Base-by-base conservation (phyloP, 176 grass and related monocot genomes). In the Puya raimondii region DNA sequence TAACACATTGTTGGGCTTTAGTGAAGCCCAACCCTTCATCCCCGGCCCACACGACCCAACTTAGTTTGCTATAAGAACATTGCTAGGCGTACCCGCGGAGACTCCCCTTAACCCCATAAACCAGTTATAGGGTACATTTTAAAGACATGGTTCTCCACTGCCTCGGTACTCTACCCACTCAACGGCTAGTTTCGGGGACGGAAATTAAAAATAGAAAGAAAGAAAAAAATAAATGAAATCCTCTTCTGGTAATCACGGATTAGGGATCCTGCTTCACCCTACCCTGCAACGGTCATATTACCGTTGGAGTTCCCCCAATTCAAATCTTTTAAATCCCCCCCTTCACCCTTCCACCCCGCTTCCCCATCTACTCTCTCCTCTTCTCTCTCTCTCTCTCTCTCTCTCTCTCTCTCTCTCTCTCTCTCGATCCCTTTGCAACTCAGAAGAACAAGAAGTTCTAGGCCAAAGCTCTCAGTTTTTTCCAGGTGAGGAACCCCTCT, bases 241-340 rank as follows among this genome's bases (percentile, higher is more conserved):
- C 16, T 61, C 10, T 20, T 10, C 56, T 2, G 21, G 0, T 61
- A 61, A 9, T 9, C 56, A 22, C 15, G 13, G 54, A 7, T n/a
- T 18, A 18, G 56, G 56, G 21, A 2, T 18, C 14, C 9, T 16
- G 56, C 16, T 16, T 16, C 16, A 61, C 7, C 15, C 14, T 13
- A 33, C 64, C 7, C 72, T 50, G 50, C 76, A 84, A 84, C 82
- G 76, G 82, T 84, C 71, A 79, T 74, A 66, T 79, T 66, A 84
- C 82, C 82, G 82, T 84, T 84, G 71, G 51, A 48, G 51, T 59
- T 17, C 12, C 51, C 48, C 20, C 63, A n/a, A 50, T 59, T 23
- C 74, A 42, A 69, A 53, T 61, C 23, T 68, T 53, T 70, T 75
- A 70, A 74, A 70, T 70, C 5, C 1, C 11, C 33, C 18, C 65